Percentiles rank a stretch among this genome's conserved stretches.
Evolutionary conservation across 2,329 filamentous ascomycete genomes (phyloP).

Genomic region (Sarocladiaceae sp.): DNA sequence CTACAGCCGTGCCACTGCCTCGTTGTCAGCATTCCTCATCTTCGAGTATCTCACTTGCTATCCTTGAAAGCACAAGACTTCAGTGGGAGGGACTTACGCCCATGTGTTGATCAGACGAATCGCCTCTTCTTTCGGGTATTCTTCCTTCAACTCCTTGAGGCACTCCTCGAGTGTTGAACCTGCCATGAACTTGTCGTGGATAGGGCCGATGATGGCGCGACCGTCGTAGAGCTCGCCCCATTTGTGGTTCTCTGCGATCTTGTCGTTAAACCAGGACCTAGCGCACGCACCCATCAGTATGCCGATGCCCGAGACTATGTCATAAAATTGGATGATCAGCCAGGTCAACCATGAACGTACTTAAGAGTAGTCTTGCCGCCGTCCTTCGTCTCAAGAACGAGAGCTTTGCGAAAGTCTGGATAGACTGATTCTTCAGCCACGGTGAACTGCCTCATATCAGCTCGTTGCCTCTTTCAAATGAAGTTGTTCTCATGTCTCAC

Average conservation of each 20-base stretch:
- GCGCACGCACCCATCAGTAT: not conserved
- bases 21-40: slow-evolving; percentile 12
- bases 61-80: not conserved
- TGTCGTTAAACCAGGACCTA: slow-evolving; percentile 39
- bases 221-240: slow-evolving; percentile 42
- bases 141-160: slow-evolving; percentile 30
- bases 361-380: slow-evolving; percentile 43
- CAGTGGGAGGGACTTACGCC: slow-evolving; percentile 26
- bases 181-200: slow-evolving; percentile 34
- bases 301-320: too few relatives aligned
- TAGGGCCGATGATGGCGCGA: slow-evolving; percentile 33
- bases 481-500: slow-evolving; percentile 19
- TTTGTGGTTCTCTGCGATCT: slow-evolving; percentile 30
- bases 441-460: slow-evolving; percentile 31
- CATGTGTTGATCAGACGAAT: slow-evolving; percentile 29
- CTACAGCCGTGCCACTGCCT: slow-evolving; percentile 37
- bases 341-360: slow-evolving; percentile 25
- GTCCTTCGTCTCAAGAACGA: slow-evolving; percentile 36
- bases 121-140: slow-evolving; percentile 28
- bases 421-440: slow-evolving; percentile 38
- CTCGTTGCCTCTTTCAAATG: slow-evolving; percentile 9
- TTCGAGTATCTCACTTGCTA: not conserved
- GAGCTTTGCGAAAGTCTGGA: slow-evolving; percentile 34
- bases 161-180: slow-evolving; percentile 40
- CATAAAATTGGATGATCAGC: not conserved